Conservation (phyloP, 148 eudicot genomes). For the Drosera capensis region DNA sequence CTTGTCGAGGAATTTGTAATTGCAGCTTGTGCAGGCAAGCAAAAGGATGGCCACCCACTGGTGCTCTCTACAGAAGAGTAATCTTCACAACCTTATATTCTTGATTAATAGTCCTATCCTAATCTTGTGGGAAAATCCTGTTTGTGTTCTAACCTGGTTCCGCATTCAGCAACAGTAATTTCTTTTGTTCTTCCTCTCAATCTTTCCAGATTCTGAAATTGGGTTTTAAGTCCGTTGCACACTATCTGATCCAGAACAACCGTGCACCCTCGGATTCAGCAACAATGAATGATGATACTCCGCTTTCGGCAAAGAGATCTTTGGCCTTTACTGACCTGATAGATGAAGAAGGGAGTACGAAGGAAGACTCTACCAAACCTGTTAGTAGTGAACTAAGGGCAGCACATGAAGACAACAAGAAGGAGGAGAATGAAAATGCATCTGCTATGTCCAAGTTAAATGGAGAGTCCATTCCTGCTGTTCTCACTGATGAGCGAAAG, state of each 20-base stretch:
- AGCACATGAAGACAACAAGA: slow-evolving; percentile 6
- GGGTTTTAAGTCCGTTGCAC: slow-evolving; percentile 70
- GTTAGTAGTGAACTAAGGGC: slow-evolving; percentile 3
- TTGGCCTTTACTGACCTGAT: slow-evolving; percentile 34
- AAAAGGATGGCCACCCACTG: slow-evolving; percentile 63
- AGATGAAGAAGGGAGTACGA: slow-evolving; percentile 14
- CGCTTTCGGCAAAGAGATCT: slow-evolving; percentile 49
- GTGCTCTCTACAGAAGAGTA: slow-evolving; percentile 31
- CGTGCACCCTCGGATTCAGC: slow-evolving; percentile 26
- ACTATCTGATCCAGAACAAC: slow-evolving; percentile 46
- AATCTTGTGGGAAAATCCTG: neutral
- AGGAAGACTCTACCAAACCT: slow-evolving; percentile 5
- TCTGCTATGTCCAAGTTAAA: slow-evolving; percentile 1
- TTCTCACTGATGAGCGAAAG: slow-evolving; percentile 4
- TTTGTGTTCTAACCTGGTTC: neutral
- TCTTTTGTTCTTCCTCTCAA: neutral
- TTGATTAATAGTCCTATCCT: neutral
- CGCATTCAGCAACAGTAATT: neutral
- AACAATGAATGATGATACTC: slow-evolving; percentile 14
- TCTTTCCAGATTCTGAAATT: slow-evolving; percentile 23
- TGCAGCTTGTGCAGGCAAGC: slow-evolving; percentile 61
- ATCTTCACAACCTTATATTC: neutral
- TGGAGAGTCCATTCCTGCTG: too few relatives aligned
- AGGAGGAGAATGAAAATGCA: slow-evolving; percentile 11
- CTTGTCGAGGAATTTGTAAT: slow-evolving; percentile 69